Base-by-base conservation (phyloP, 2,329 filamentous ascomycete genomes). In the Diaporthe batatas region DNA sequence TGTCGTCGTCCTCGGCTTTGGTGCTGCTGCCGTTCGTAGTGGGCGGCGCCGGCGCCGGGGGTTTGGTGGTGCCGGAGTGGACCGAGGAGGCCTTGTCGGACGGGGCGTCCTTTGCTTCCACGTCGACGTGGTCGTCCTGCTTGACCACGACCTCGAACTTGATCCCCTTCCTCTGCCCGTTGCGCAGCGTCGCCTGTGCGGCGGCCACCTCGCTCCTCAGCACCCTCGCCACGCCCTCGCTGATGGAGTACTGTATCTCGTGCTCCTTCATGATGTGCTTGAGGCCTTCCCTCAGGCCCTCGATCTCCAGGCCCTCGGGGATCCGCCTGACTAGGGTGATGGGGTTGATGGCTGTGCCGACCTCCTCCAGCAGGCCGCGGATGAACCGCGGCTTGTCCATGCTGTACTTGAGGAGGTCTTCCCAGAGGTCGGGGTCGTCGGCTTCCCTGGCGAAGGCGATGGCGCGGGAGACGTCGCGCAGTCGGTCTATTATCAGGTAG, bases 321-420 rank as follows among this genome's bases (percentile, higher is more conserved):
- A 99, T 99, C 6, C 95, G 91, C 18, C 93, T 89, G 7, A 99
- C 94, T 4, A 99, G 89, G 21, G 92, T 93, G 75, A 98, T 96
- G 0, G 96, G 96, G 78, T 98, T 92, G 78, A 99, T 96, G 1
- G 94, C 91, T 0, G 95, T 98, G 47, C 96, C 96, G 1, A 98
- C 96, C 83, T 98, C 94, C 78, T 98, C 94, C 0, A 99, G 89
- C 4, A 99, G 86, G 0, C 94, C 95, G 16, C 94, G 92, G 76
- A 99, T 98, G 83, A 99, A 99, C 53, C 91, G 91, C 0, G 96
- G 96, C 79, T 98, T 98, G 83, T 98, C 95, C 96, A 99, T 98
- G 74, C 93, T 96, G 82, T 98, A 98, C 77, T 96, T 91, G 7
- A 99, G 89, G 10, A 99, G 87, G 79, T 98, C 95, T 76, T 98